phyloP scores from a whole-genome alignment of 306 rosid species.

The Boehmeria nivea region DNA sequence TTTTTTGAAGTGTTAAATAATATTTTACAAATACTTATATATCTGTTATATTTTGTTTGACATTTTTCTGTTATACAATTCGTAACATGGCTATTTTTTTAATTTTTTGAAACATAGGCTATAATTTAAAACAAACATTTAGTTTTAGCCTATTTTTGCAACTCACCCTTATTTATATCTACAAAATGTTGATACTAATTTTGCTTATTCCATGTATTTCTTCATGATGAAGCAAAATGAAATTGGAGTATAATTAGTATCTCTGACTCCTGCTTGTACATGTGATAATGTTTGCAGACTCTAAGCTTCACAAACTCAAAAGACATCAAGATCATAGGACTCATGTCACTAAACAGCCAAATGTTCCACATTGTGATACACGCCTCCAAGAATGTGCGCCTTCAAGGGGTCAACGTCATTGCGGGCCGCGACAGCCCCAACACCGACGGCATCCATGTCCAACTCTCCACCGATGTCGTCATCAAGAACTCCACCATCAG shows the following conservation, averaged over 20 bases:
- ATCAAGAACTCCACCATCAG: conserved; percentile 33
- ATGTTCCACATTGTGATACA: conserved; percentile 43
- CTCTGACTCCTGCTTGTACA: background rate
- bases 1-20: too few species aligned
- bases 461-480: conserved; percentile 38
- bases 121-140: too few species aligned
- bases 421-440: conserved; percentile 50
- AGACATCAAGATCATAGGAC: conserved; percentile 29
- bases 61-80: too few species aligned
- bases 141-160: background rate
- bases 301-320: conserved; percentile 34
- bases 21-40: too few species aligned
- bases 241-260: background rate
- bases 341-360: conserved; percentile 44
- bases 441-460: conserved; percentile 66
- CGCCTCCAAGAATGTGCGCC: conserved; percentile 33
- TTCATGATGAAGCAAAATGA: background rate
- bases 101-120: too few species aligned
- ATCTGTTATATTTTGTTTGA: too few species aligned
- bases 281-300: conserved; percentile 25
- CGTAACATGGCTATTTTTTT: too few species aligned
- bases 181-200: background rate
- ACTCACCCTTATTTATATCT: background rate
- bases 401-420: conserved; percentile 25
- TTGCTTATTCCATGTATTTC: background rate